phyloP scores from a whole-genome alignment of 306 rosid species.

The Sicyos edulis region DNA sequence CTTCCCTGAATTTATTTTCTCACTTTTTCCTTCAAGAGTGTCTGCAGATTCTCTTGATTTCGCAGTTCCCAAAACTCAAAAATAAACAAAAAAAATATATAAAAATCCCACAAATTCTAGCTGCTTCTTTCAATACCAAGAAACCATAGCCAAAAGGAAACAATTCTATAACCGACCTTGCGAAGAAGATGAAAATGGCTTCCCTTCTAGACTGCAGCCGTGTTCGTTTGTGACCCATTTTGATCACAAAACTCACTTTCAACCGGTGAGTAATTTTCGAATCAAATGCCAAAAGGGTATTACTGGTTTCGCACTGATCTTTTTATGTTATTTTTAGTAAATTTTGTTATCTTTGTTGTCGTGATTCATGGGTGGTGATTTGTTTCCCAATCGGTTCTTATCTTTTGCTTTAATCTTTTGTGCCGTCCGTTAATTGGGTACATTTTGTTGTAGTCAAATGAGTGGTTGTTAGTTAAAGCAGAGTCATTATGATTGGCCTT shows the following conservation, averaged over 20 bases:
- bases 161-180: constrained; percentile 43
- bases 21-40: constrained; percentile 21
- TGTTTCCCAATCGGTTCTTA: constrained; percentile 15
- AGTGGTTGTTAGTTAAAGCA: constrained; percentile 3
- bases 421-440: constrained; percentile 26
- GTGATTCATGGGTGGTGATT: constrained; percentile 23
- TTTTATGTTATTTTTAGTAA: background rate
- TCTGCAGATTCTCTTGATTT: constrained; percentile 49
- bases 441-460: constrained; percentile 2
- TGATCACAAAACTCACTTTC: constrained; percentile 23
- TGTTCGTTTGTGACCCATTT: constrained; percentile 38
- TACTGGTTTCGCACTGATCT: background rate
- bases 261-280: constrained; percentile 33
- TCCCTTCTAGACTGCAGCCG: constrained; percentile 31
- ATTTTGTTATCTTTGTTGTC: constrained; percentile 33
- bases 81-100: background rate
- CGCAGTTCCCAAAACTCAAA: constrained; percentile 33
- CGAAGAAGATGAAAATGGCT: constrained; percentile 22
- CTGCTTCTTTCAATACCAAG: constrained; percentile 24
- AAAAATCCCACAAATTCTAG: constrained; percentile 27
- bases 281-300: constrained; percentile 24
- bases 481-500: constrained; percentile 12
- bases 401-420: constrained; percentile 21
- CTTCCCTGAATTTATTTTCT: constrained; percentile 16
- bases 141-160: constrained; percentile 18